These are phyloP conservation scores for Globisporangium orthogonon DNA, from an alignment of 352 stramenopile species.

Conservation along the genomic window DNA sequence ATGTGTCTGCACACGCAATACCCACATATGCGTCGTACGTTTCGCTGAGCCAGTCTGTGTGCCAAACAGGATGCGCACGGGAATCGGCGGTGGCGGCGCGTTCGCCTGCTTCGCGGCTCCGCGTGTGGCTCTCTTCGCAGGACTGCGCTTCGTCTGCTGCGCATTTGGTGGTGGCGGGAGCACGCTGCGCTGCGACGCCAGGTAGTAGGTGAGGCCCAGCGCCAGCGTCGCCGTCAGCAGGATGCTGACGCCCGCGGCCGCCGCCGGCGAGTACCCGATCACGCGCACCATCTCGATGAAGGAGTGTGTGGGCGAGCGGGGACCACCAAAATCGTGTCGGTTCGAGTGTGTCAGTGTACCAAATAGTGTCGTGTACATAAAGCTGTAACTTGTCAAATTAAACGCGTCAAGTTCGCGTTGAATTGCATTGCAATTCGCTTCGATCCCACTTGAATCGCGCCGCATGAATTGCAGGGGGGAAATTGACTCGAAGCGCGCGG, in stretches of 20 bases:
- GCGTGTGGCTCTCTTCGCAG: slow-evolving; percentile 6
- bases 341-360: too few species aligned
- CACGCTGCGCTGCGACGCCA: slow-evolving; percentile 9
- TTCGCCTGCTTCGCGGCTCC: slow-evolving; percentile 5
- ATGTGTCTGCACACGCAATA: too few species aligned
- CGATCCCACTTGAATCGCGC: too few species aligned
- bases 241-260: slow-evolving; percentile 29
- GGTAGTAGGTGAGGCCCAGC: slow-evolving; percentile 38
- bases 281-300: slow-evolving; percentile 17
- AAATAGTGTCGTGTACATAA: too few species aligned
- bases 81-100: slow-evolving; percentile 13
- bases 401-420: too few species aligned
- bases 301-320: not conserved
- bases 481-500: too few species aligned
- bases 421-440: too few species aligned
- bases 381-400: too few species aligned
- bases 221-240: slow-evolving; percentile 40
- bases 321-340: not conserved
- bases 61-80: slow-evolving; percentile 82
- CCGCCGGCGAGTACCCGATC: slow-evolving; percentile 20
- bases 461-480: too few species aligned
- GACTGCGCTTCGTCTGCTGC: not conserved
- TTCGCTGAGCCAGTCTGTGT: slow-evolving; percentile 83
- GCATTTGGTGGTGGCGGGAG: slow-evolving; percentile 7
- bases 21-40: slow-evolving; percentile 16